Percentiles rank a stretch among this genome's conserved stretches.
phyloP scores from a whole-genome alignment of 2,329 filamentous ascomycete genomes.

The Talaromyces sp. region DNA sequence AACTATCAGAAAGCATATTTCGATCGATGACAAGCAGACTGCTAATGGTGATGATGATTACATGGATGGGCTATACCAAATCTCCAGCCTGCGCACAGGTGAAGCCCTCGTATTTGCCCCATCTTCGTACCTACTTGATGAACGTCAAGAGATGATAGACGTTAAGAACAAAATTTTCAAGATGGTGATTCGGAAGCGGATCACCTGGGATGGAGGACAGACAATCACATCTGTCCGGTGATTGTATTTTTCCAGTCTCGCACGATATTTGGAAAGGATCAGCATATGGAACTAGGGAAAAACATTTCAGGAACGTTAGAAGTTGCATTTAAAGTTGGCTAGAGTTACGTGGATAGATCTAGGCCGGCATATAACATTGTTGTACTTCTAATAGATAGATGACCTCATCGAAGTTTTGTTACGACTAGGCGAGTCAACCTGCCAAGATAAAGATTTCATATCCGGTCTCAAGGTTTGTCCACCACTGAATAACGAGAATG shows the following conservation, averaged over 20 bases:
- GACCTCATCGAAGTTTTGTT: background rate
- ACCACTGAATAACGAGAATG: no score
- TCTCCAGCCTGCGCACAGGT: conserved; percentile 19
- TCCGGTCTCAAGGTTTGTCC: no score
- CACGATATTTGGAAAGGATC: background rate
- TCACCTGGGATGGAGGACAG: conserved; percentile 21
- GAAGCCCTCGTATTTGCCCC: conserved; percentile 22
- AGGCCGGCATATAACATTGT: background rate
- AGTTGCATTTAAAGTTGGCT: background rate
- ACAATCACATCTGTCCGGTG: conserved; percentile 17
- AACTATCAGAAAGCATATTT: conserved; percentile 44
- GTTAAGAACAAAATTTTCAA: conserved; percentile 16
- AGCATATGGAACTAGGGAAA: background rate
- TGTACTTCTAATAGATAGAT: background rate
- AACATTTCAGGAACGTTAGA: background rate
- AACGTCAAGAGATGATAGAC: conserved; percentile 9
- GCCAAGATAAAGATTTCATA: background rate
- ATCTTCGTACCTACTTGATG: conserved; percentile 16
- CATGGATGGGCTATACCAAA: conserved; percentile 15
- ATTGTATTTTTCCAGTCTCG: background rate
- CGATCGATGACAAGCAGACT: conserved; percentile 15
- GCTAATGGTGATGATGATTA: background rate
- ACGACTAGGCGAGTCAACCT: background rate
- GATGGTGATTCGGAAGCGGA: conserved; percentile 18
- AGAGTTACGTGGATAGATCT: background rate